phyloP scores from a whole-genome alignment of 495 filamentous ascomycete genomes.

The Neurospora sp. region DNA sequence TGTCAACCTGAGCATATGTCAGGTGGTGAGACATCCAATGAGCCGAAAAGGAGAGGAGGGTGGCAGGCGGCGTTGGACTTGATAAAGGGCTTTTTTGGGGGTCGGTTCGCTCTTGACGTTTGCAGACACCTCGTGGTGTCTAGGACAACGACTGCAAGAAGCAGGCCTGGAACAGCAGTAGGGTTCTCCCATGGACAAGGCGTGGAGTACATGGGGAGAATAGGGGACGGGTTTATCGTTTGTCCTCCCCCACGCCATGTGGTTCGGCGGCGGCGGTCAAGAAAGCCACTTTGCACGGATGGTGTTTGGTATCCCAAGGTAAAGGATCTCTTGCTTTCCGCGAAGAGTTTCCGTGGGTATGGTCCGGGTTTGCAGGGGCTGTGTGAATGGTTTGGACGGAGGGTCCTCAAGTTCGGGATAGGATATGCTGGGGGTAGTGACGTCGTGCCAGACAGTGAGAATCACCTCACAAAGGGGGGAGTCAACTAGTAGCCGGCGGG shows the following conservation, averaged over 20 bases:
- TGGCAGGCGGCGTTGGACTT: constrained; percentile 15
- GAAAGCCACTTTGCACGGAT: neutral
- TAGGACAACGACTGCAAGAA: constrained; percentile 19
- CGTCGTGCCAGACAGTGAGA: neutral
- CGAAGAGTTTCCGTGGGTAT: neutral
- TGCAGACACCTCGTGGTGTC: constrained; percentile 20
- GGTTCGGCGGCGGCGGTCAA: constrained; percentile 2
- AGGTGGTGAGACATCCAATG: constrained; percentile 22
- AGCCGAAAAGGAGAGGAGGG: constrained; percentile 1
- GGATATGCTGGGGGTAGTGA: neutral
- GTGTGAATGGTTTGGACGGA: neutral
- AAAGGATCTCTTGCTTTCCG: neutral
- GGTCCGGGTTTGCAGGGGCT: neutral
- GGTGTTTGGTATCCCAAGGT: neutral
- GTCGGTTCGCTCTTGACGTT: constrained; percentile 14
- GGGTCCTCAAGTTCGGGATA: neutral
- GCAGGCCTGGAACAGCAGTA: neutral
- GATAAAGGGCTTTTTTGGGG: constrained; percentile 10
- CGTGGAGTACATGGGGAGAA: neutral
- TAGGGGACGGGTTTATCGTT: constrained; percentile 15
- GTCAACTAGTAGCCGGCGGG: neutral
- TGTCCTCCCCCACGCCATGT: constrained; percentile 22
- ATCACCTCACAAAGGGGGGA: neutral
- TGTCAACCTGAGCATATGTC: constrained; percentile 4
- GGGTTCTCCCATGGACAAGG: neutral